These are phyloP conservation scores for Cordyceps cateniannulata DNA, from an alignment of 2,329 filamentous ascomycete species.

Conservation along the genomic window DNA sequence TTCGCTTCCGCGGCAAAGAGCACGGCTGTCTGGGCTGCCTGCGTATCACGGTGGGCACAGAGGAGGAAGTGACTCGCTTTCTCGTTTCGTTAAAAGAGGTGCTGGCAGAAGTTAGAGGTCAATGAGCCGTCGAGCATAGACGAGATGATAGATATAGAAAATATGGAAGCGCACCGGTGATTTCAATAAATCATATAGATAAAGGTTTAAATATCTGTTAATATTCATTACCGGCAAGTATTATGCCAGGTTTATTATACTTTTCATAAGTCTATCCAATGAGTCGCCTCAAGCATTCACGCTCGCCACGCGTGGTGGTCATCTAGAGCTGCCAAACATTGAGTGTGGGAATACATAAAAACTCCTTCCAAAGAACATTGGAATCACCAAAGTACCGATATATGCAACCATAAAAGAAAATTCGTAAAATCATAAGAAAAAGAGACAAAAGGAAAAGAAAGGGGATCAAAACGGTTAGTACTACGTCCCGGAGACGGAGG, in stretches of 20 bases:
- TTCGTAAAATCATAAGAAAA: constrained; percentile 5
- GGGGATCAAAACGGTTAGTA: constrained; percentile 8
- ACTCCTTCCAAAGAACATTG: neutral
- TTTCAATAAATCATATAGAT: neutral
- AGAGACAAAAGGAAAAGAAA: constrained; percentile 14
- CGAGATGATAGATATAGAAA: neutral
- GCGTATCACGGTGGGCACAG: constrained; percentile 87
- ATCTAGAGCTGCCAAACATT: constrained; percentile 1
- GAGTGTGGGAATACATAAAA: neutral
- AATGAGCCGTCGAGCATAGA: neutral
- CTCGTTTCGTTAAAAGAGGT: constrained; percentile 56
- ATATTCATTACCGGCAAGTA: neutral
- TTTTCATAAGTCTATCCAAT: constrained; percentile 11
- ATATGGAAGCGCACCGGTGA: neutral
- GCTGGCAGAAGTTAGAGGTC: constrained; percentile 37
- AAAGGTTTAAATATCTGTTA: constrained; percentile 1
- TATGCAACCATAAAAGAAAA: constrained; percentile 8
- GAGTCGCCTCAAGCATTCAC: constrained; percentile 3
- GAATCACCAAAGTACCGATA: neutral
- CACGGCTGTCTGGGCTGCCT: constrained; percentile 82
- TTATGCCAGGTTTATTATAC: neutral
- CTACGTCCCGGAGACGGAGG: neutral
- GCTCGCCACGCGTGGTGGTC: neutral
- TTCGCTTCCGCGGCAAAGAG: constrained; percentile 90
- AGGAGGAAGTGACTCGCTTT: constrained; percentile 75